Conservation (phyloP, 1,139 yeast species). For the Blastobotrys petasosporus region DNA sequence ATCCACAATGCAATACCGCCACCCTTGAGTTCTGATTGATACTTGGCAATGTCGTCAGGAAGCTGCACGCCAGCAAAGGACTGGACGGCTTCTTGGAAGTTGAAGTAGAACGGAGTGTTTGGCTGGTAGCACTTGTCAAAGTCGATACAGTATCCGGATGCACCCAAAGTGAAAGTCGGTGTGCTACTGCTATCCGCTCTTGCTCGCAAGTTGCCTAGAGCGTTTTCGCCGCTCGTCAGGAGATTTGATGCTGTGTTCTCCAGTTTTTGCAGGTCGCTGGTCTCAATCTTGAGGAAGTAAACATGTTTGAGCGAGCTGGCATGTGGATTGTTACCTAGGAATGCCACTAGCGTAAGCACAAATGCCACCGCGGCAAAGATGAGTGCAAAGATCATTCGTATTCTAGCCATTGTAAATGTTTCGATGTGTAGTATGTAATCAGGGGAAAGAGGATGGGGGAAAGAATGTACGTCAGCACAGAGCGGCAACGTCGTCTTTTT, state of each 20-base stretch:
- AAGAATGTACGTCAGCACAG: too few species aligned
- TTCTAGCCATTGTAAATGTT: neutral
- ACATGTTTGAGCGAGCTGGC: conserved; percentile 2
- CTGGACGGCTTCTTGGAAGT: conserved; percentile 8
- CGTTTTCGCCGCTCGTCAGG: neutral
- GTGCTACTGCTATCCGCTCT: neutral
- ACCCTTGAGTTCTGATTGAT: conserved; percentile 4
- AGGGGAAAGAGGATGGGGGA: too few species aligned
- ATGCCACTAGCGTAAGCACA: conserved; percentile 4
- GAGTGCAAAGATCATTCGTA: conserved; percentile 2
- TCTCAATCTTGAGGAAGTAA: conserved; percentile 6
- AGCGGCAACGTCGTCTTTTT: too few species aligned
- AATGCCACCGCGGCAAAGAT: conserved; percentile 1
- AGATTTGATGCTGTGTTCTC: neutral
- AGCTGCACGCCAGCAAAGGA: conserved; percentile 2
- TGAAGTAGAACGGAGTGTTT: conserved; percentile 11
- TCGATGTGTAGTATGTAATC: neutral
- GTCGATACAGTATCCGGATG: conserved; percentile 10
- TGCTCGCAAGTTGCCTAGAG: neutral
- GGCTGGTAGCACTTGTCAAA: conserved; percentile 7
- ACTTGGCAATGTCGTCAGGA: conserved; percentile 6
- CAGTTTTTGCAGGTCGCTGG: neutral
- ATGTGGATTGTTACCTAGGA: conserved; percentile 8
- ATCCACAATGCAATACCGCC: conserved; percentile 10
- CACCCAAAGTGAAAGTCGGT: conserved; percentile 6